Evolutionary conservation across 169 alveolate species (phyloP).

Genomic region (Perkinsus marinus): DNA sequence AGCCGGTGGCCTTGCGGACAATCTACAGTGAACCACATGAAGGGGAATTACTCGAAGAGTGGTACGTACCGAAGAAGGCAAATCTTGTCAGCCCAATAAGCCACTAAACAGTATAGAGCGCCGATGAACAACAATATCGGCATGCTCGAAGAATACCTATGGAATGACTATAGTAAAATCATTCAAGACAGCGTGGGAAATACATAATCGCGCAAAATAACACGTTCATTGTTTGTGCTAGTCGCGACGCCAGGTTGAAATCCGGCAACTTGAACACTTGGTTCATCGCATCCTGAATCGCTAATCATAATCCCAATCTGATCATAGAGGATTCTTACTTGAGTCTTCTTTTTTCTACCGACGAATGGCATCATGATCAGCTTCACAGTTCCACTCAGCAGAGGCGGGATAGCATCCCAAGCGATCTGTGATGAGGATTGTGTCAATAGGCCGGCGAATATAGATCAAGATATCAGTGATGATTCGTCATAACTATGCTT

Average conservation of each 20-base stretch:
- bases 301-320: background rate
- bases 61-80: background rate
- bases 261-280: background rate
- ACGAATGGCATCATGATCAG: background rate
- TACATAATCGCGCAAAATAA: background rate
- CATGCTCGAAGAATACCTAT: background rate
- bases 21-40: background rate
- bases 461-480: too few relatives aligned
- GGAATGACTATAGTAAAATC: too few relatives aligned
- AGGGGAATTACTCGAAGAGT: background rate
- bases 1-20: background rate
- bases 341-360: background rate
- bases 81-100: background rate
- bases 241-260: background rate
- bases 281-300: background rate
- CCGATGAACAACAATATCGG: background rate
- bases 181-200: too few relatives aligned
- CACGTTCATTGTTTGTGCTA: background rate
- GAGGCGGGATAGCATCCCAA: background rate
- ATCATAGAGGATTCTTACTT: too few relatives aligned
- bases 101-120: background rate
- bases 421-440: background rate
- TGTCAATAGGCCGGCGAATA: background rate
- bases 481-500: too few relatives aligned
- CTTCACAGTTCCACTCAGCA: background rate